Evolutionary conservation across 768 basidiomycete species (phyloP), one percentile per base, ranked within the genome.

Genomic region (Tulasnella sp.): DNA sequence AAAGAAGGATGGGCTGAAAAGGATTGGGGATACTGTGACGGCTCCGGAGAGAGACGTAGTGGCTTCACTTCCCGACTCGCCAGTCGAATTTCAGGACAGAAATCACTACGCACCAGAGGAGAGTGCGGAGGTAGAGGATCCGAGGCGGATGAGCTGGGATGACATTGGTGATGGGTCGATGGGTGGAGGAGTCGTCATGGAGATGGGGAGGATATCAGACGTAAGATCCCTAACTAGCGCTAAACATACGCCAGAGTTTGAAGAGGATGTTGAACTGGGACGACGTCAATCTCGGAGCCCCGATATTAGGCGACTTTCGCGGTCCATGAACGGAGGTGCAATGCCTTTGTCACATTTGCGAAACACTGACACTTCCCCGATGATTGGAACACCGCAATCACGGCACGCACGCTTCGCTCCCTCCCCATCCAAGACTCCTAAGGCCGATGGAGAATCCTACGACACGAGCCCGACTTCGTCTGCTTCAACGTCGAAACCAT

Each of bases 11-110:
- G 38, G 60, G 49, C 55, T 49, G 59, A 38, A 63, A 61, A 24
- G 49, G 68, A 68, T 61, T 8, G 69, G 69, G 43, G 58, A 68
- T 31, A 63, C 62, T 9, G 63, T 62, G 25, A 50, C 34, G 15
- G 34, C 7, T 5, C 34, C 34, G 15, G 66, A 67, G 42, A 59
- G 50, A 50, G 59, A 63, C 38, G 62, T 60, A 29, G 62, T 64
- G 4, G 30, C 61, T 62, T 27, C 65, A 57, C 17, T 25, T 51
- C 11, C 44, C 65, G 22, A 65, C 55, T 25, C 66, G 62, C 53
- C 67, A 64, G 59, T 59, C 51, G 31, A 66, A 52, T 44, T 49
- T 60, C 54, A 55, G 30, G 43, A 55, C 12, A 34, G 53, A 24
- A 55, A 55, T 29, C 53, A 42, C 34, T 55, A 41, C 41, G 53